These are phyloP conservation scores for Melampsora larici-populina DNA, from an alignment of 1,284 basidiomycete species.

Conservation along the genomic window DNA sequence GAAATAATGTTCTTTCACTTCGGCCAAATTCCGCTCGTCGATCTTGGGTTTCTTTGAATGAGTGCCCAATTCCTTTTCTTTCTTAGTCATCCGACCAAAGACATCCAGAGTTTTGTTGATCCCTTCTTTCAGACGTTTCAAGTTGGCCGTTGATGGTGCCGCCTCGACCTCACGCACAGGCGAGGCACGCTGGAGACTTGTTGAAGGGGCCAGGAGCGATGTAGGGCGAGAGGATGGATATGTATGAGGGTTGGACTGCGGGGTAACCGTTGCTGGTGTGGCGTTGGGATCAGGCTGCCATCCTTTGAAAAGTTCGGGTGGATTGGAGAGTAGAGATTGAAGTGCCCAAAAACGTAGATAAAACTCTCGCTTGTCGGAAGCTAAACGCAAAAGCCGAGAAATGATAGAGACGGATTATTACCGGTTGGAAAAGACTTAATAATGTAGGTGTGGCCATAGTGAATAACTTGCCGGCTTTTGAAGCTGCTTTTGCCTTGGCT, in stretches of 20 bases:
- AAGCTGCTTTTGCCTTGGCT: constrained; percentile 16
- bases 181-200: constrained; percentile 60
- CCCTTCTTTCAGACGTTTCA: constrained; percentile 65
- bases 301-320: constrained; percentile 47
- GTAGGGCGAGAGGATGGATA: constrained; percentile 26
- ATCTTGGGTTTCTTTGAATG: constrained; percentile 66
- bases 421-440: constrained; percentile 2
- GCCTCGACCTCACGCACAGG: constrained; percentile 54
- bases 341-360: constrained; percentile 81
- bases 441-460: constrained; percentile 1
- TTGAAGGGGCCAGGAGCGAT: constrained; percentile 38
- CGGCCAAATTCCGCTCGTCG: constrained; percentile 57
- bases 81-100: constrained; percentile 75
- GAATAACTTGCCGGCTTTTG: constrained; percentile 19
- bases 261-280: constrained; percentile 34
- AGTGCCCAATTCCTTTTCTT: constrained; percentile 58
- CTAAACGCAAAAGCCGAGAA: neutral
- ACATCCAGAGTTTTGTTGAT: constrained; percentile 69
- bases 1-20: constrained; percentile 67
- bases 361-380: constrained; percentile 60
- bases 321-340: constrained; percentile 57
- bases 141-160: constrained; percentile 28
- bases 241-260: neutral
- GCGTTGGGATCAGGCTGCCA: constrained; percentile 41
- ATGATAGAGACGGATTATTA: neutral